Conservation (phyloP, 2,329 filamentous ascomycete genomes). For the Fusarium globosum region DNA sequence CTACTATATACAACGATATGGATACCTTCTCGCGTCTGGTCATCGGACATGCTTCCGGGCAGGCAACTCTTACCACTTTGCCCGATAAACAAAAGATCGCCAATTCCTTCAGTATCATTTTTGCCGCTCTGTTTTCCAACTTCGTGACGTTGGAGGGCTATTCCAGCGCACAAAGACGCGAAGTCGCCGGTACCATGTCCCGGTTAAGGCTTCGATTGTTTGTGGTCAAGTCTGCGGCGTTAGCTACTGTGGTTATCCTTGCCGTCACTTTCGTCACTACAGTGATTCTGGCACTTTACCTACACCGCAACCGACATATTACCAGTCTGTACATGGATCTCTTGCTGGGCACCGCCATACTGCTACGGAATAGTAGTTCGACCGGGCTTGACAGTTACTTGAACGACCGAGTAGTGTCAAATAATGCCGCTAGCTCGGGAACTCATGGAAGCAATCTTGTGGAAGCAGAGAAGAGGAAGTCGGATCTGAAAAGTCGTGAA, state of each 20-base stretch:
- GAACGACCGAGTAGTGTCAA: fast-evolving
- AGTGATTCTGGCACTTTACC: neutral
- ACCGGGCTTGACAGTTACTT: neutral
- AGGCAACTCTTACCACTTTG: neutral
- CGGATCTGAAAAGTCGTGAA: fast-evolving
- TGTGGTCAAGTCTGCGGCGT: neutral
- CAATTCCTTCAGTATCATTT: neutral
- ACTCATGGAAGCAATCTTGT: fast-evolving
- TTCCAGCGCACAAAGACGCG: neutral
- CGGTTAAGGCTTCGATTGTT: neutral
- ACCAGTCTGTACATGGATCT: neutral
- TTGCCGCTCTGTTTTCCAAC: neutral
- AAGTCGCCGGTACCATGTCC: neutral
- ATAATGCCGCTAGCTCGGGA: fast-evolving
- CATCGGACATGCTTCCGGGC: neutral
- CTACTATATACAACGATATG: neutral
- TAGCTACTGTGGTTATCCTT: neutral
- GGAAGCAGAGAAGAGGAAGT: neutral
- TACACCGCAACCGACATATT: neutral
- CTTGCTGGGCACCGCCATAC: neutral
- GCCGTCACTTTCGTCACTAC: neutral
- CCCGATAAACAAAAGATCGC: neutral
- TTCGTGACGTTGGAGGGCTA: neutral
- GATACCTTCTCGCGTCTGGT: neutral
- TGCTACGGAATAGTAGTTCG: fast-evolving